phyloP scores from a whole-genome alignment of 768 basidiomycete genomes.

The Macrolepiota dolichaula region DNA sequence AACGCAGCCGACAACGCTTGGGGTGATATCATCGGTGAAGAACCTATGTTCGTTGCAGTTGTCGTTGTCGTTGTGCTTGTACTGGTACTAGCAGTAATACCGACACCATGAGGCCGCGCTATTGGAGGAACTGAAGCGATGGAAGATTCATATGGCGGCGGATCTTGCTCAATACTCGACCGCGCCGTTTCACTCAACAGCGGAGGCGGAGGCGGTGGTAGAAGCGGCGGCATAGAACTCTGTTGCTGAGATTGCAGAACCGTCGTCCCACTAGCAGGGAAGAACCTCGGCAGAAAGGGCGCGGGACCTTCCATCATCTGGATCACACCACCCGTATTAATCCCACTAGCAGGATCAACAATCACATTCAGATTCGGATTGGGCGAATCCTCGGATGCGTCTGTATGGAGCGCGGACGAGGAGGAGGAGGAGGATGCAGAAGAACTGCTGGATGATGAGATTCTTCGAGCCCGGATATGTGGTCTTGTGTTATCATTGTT shows the following conservation, averaged over 20 bases:
- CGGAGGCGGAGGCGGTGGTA: background rate
- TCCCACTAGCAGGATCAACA: background rate
- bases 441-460: conserved; percentile 7
- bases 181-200: background rate
- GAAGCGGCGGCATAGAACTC: too few relatives aligned
- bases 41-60: too few relatives aligned
- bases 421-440: background rate
- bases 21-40: too few relatives aligned
- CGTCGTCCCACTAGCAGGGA: conserved; percentile 54
- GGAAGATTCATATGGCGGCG: conserved; percentile 1
- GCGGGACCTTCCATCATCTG: conserved; percentile 33
- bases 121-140: background rate
- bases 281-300: conserved; percentile 54
- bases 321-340: background rate
- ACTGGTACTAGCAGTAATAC: too few relatives aligned
- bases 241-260: background rate
- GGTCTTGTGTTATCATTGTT: background rate
- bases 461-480: conserved; percentile 9
- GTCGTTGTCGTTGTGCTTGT: too few relatives aligned
- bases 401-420: conserved; percentile 17
- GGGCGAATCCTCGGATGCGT: conserved; percentile 34
- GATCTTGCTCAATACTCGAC: background rate
- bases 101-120: background rate
- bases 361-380: conserved; percentile 24
- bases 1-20: too few relatives aligned